phyloP scores from a whole-genome alignment of 2,329 filamentous ascomycete genomes.

The Fusarium illudens region DNA sequence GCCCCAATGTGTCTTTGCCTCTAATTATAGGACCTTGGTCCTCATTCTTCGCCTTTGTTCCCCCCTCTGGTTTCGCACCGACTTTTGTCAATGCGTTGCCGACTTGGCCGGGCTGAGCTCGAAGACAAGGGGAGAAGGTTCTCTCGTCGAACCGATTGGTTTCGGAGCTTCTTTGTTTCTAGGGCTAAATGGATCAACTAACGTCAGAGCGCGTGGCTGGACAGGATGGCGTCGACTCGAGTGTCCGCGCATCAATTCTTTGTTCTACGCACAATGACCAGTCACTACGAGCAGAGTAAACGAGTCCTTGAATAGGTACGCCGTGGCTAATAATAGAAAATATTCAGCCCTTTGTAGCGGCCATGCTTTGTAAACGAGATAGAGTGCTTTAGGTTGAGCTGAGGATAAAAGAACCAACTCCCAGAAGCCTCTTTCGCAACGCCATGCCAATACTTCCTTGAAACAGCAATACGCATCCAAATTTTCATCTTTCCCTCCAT shows the following conservation, averaged over 20 bases:
- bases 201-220: no score
- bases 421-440: not conserved
- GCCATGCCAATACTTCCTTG: not conserved
- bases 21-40: no score
- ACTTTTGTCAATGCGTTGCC: no score
- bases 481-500: not conserved
- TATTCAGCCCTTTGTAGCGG: not conserved
- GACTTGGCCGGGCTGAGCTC: no score
- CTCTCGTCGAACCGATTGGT: not conserved
- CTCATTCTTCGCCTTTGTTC: not conserved
- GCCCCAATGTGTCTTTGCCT: no score
- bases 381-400: no score
- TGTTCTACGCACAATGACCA: not conserved
- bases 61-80: no score
- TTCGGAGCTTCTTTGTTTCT: not conserved
- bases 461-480: not conserved
- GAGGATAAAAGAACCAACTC: no score
- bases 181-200: not conserved
- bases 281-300: not conserved
- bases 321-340: not conserved
- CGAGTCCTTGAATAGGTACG: not conserved
- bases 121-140: not conserved
- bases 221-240: not conserved
- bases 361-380: not conserved
- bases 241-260: not conserved